Evolutionary conservation across 2,329 filamentous ascomycete species (phyloP).

Genomic region (Dactylellina sp.): DNA sequence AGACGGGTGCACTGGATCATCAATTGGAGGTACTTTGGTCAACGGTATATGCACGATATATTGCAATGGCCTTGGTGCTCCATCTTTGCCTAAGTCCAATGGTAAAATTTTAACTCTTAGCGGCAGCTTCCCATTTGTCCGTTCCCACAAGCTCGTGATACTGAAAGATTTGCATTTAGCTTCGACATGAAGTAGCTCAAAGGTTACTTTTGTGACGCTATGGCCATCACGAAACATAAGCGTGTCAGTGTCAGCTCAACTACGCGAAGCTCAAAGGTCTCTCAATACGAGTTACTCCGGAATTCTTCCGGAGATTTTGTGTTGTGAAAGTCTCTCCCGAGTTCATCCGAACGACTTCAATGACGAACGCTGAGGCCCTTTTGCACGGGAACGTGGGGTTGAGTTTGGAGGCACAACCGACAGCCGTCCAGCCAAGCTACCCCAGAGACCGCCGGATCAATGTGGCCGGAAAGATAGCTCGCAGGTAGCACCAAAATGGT

Average conservation of each 20-base stretch:
- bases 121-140: neutral
- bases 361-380: neutral
- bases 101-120: too few relatives aligned
- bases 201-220: slow-evolving; percentile 25
- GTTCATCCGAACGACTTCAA: slow-evolving; percentile 43
- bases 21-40: neutral
- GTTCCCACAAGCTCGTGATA: slow-evolving; percentile 23
- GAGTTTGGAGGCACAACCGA: slow-evolving; percentile 13
- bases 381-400: slow-evolving; percentile 34
- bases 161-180: slow-evolving; percentile 18
- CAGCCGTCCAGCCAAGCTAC: slow-evolving; percentile 35
- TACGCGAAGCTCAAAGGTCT: neutral
- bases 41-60: slow-evolving; percentile 5
- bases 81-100: slow-evolving; percentile 5
- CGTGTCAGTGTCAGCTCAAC: neutral
- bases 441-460: slow-evolving; percentile 50
- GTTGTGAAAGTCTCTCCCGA: slow-evolving; percentile 52
- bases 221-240: slow-evolving; percentile 35
- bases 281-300: slow-evolving; percentile 36
- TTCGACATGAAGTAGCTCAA: slow-evolving; percentile 8
- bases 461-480: slow-evolving; percentile 55
- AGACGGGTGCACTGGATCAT: neutral
- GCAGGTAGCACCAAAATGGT: slow-evolving; percentile 38
- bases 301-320: slow-evolving; percentile 47
- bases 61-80: slow-evolving; percentile 10